Evolutionary conservation across 345 rosid genomes (phyloP), one percentile per base, ranked within the genome.

Genomic region (Pugionium cornutum): DNA sequence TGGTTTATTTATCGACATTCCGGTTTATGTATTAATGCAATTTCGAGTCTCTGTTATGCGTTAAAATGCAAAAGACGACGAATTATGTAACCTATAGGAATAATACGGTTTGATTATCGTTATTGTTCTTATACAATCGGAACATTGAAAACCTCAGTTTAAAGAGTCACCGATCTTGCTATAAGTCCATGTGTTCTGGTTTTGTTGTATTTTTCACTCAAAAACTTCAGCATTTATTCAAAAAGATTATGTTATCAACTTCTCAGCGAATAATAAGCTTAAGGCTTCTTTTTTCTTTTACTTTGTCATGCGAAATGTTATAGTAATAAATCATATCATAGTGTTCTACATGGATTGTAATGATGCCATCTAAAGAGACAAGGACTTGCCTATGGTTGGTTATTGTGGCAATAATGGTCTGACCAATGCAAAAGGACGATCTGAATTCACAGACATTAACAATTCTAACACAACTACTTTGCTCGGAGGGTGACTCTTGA

Each of bases 401-500:
- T 48, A 28, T 42, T 64, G 59, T 40, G 66, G 60, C 51, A 55
- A 25, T 61, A 74, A 54, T 60, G 96, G 89, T 70, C 86, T 79
- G 9, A 86, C 96, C 74, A 89, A 74, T 27, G 88, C 92, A 78
- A 84, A 89, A 68, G 44, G 64, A 28, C 77, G 66, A 58, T 75
- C 83, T 2, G 79, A 75, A 62, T 82, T 83, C 40, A 77, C 80
- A 7, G 90, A 86, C 83, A 84, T 79, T 79, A 89, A 75, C 68
- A 89, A 53, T 76, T 89, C 96, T 62, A 89, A 60, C n/a, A 82
- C 78, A 46, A 73, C 80, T 9, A 83, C 73, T 75, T 84, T 83
- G 11, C 67, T 50, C 0, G 87, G 88, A 64, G 70, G 60, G 7
- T 34, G 78, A 64, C 73, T 69, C 61, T 84, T 77, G 34, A 84